Base-by-base conservation (phyloP, 1,139 yeast species). In the Arxiozyma slooffiae region DNA sequence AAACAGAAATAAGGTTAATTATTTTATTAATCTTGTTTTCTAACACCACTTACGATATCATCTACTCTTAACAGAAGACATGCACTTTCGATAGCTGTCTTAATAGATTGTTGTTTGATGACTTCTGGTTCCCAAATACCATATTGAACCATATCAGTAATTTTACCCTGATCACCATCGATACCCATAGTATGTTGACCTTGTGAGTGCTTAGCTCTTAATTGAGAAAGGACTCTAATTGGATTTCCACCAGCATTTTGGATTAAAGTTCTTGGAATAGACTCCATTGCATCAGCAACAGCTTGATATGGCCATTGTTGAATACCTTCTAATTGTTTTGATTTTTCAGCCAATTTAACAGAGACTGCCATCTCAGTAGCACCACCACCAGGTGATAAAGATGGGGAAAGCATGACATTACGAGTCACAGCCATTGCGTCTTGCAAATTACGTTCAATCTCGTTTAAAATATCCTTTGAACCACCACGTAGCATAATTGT, bases 101-200 rank as follows among this genome's bases (percentile, higher is more conserved):
- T 92, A 60, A 92, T 85, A 56, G 95, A 85, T 73, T 92, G 99
- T 65, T 87, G 94, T 72, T 92, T 92, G 69, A 92, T 89, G 47
- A 88, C 97, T 72, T 92, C 97, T 18, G 99, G 98, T 72, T 92
- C 99, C 98, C 98, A 92, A 57, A 92, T 85, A 42, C 98, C 98
- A 69, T 89, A 92, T 24, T 80, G 84, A 58, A 85, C 80, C 99
- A 92, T 92, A 67, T 92, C 97, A 41, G 87, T 97, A 53, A 92
- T 79, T 71, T 86, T 88, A 60, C 98, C 98, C 52, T 78, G 75
- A 57, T 90, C 96, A 57, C 99, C 99, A 67, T 92, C 96, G 56
- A 92, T 82, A 67, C 99, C 99, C 70, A 75, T 85, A 0, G 96
- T 85, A 64, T 77, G 77, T 47, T 79, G 74, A 47, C 97, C 97